These are phyloP conservation scores for Trypanosoma cruzi DNA, from an alignment of 208 protist genomes.

Conservation along the genomic window DNA sequence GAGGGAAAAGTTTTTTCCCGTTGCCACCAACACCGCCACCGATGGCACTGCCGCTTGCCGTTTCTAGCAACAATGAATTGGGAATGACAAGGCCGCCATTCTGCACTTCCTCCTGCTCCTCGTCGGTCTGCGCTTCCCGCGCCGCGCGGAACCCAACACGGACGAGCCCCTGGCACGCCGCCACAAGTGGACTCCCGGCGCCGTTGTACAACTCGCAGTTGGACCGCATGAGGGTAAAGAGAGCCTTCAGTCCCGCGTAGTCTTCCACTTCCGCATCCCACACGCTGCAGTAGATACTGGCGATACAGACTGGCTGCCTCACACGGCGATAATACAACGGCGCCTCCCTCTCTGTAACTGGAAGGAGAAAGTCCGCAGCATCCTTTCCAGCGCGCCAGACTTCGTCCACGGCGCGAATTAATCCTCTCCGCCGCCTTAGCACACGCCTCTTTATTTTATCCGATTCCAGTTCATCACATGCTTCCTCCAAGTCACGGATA, in stretches of 20 bases:
- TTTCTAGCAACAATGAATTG: not conserved
- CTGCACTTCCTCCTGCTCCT: constrained; percentile 16
- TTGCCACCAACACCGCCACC: not conserved
- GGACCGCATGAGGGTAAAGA: constrained; percentile 41
- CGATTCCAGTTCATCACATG: not conserved
- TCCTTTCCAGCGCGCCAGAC: constrained; percentile 31
- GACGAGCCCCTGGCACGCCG: constrained; percentile 39
- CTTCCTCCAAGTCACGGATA: constrained; percentile 1
- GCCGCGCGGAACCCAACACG: constrained; percentile 35
- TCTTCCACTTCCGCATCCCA: constrained; percentile 28
- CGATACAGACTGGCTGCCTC: constrained; percentile 52
- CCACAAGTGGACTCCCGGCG: constrained; percentile 34
- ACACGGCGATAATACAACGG: constrained; percentile 66
- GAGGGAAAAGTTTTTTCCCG: not conserved
- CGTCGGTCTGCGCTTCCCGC: constrained; percentile 53
- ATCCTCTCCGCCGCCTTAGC: constrained; percentile 11
- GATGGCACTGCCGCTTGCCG: not conserved
- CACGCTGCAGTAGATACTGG: constrained; percentile 59
- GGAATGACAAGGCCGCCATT: constrained; percentile 8
- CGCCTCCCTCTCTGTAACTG: constrained; percentile 74
- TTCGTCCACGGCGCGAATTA: constrained; percentile 57
- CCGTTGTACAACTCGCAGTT: constrained; percentile 75
- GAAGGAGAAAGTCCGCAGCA: constrained; percentile 49
- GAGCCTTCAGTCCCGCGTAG: constrained; percentile 46
- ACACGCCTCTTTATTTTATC: not conserved